These are phyloP conservation scores for Chalciporus pseudorubinellus DNA, from an alignment of 768 basidiomycete species.

Conservation along the genomic window DNA sequence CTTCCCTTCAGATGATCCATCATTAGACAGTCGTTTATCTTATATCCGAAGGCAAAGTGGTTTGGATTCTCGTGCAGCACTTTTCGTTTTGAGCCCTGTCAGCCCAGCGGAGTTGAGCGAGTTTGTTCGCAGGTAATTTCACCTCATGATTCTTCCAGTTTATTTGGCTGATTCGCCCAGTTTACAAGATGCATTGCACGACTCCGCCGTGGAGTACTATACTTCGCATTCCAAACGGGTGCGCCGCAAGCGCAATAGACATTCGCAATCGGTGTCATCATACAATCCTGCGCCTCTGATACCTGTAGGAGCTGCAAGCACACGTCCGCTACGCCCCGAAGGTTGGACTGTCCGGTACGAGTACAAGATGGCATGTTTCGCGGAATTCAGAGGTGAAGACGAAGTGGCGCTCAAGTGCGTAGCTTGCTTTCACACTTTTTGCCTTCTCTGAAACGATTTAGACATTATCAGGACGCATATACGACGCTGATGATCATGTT, in stretches of 20 bases:
- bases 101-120: constrained; percentile 81
- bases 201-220: too few relatives aligned
- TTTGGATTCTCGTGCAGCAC: constrained; percentile 85
- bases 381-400: constrained; percentile 90
- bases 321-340: constrained; percentile 70
- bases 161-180: constrained; percentile 35
- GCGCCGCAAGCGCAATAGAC: constrained; percentile 81
- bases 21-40: constrained; percentile 79
- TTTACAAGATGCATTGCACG: constrained; percentile 47
- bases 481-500: constrained; percentile 83
- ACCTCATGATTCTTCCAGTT: neutral
- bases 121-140: constrained; percentile 73
- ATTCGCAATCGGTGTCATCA: constrained; percentile 56
- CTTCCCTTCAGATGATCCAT: constrained; percentile 65
- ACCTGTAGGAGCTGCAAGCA: constrained; percentile 37
- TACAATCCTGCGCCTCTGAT: constrained; percentile 47
- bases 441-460: constrained; percentile 7
- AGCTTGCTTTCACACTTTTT: constrained; percentile 8
- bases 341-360: constrained; percentile 98
- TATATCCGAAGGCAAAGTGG: constrained; percentile 85
- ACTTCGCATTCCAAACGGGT: constrained; percentile 83
- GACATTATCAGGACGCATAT: constrained; percentile 93
- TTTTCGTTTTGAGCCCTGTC: constrained; percentile 95
- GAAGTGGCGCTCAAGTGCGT: constrained; percentile 89
- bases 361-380: constrained; percentile 96